A percentile compares a stretch with the other conserved stretches of the same genome.
These are phyloP conservation scores for Halophytophthora batemanensis DNA, from an alignment of 352 stramenopile genomes.

Conservation along the genomic window DNA sequence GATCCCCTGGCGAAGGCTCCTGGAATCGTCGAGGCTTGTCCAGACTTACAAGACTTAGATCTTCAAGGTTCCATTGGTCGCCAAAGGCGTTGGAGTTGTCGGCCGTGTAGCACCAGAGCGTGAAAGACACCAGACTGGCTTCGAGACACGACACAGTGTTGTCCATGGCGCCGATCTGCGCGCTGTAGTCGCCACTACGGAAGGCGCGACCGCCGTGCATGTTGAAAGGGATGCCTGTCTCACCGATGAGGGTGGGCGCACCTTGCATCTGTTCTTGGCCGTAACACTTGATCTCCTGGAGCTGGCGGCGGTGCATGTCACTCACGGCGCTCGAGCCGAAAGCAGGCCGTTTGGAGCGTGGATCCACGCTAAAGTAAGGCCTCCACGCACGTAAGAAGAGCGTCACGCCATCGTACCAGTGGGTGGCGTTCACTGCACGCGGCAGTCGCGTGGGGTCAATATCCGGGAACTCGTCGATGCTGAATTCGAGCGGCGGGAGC, in stretches of 20 bases:
- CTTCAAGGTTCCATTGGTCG: constrained; percentile 86
- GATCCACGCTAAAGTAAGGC: constrained; percentile 76
- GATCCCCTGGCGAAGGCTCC: constrained; percentile 12
- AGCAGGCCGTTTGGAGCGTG: constrained; percentile 52
- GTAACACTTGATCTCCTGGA: constrained; percentile 54
- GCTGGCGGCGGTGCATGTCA: constrained; percentile 52
- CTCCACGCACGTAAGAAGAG: constrained; percentile 74
- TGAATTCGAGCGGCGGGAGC: constrained; percentile 76
- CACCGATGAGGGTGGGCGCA: constrained; percentile 61
- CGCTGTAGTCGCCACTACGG: constrained; percentile 39
- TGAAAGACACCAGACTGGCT: constrained; percentile 72
- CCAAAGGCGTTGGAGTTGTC: constrained; percentile 75
- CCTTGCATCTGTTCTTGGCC: constrained; percentile 47
- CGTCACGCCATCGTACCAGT: constrained; percentile 91
- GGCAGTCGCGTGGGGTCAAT: constrained; percentile 53
- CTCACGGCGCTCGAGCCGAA: constrained; percentile 63
- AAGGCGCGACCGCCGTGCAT: constrained; percentile 46
- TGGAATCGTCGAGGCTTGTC: constrained; percentile 27
- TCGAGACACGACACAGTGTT: constrained; percentile 67
- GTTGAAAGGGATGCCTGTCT: constrained; percentile 73
- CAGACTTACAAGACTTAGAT: constrained; percentile 77
- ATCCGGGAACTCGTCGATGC: constrained; percentile 57
- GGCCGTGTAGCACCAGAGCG: constrained; percentile 88
- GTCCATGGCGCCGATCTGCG: constrained; percentile 55
- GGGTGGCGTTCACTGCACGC: constrained; percentile 78